These are phyloP conservation scores for Fraxinus baroniana DNA, from an alignment of 305 asterid species.

Conservation along the genomic window DNA sequence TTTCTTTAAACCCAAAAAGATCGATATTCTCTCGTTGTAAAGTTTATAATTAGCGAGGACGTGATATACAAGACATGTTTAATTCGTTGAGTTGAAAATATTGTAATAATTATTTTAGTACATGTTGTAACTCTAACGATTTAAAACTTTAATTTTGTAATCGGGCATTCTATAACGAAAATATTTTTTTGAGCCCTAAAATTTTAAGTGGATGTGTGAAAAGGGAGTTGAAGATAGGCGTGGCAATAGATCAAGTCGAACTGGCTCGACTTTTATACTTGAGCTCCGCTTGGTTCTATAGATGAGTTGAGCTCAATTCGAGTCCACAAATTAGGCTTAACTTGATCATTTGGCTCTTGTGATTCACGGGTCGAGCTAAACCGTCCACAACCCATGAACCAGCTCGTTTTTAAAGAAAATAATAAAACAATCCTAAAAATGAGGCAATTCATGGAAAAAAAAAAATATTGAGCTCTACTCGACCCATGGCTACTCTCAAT, in stretches of 20 bases:
- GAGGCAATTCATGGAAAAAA: neutral
- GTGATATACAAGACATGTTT: neutral
- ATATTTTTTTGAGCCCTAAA: neutral
- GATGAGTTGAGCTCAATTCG: neutral
- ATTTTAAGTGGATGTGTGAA: neutral
- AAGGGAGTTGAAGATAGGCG: neutral
- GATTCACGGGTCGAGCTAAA: neutral
- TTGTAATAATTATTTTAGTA: neutral
- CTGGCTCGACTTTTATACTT: neutral
- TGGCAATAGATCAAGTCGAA: neutral
- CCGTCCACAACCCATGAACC: neutral
- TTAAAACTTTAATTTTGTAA: too few relatives aligned
- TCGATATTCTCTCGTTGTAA: neutral
- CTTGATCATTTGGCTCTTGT: neutral
- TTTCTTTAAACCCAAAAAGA: neutral
- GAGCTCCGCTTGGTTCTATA: neutral
- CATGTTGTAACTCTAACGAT: neutral
- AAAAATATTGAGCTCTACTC: neutral
- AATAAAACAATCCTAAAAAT: too few relatives aligned
- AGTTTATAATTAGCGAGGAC: neutral
- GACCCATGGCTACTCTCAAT: neutral
- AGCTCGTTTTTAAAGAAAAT: neutral
- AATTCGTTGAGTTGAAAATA: neutral
- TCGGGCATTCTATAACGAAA: neutral
- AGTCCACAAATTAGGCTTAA: too few relatives aligned